Base-by-base conservation (phyloP, 192 early-diverging fungal species). In the Pilobolus umbonatus region DNA sequence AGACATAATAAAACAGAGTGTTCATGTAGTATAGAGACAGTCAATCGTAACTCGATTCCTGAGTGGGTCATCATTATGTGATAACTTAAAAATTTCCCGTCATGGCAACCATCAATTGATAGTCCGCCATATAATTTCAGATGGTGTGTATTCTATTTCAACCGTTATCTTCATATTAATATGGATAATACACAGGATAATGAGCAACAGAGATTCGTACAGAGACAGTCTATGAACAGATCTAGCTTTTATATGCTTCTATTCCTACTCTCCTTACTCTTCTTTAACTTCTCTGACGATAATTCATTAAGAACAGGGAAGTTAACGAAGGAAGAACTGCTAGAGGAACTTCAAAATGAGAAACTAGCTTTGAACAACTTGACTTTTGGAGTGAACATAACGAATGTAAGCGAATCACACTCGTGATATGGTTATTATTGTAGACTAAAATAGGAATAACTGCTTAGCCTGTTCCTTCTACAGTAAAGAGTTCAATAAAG, bases 251-350 rank as follows among this genome's bases (percentile, higher is more conserved):
- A 62, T 45, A 57, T 72, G 50, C n/a, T 72, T 22, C 43, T 72
- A 10, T 62, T 76, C 30, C 62, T 80, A 21, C 46, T 77, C 38
- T 45, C 74, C 14, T 51, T 80, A 28, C 69, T 71, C 43, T 61
- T 80, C 31, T 49, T 76, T 43, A 77, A 70, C 47, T 65, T 58
- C 31, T 60, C 68, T n/a, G 75, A 76, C 36, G 69, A 73, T 19
- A 69, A 39, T 26, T 52, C 72, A 5, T 55, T 43, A 15, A 59
- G 57, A 22, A 54, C 45, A 15, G 47, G 50, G 19, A 40, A 29
- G 21, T 24, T 48, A 9, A 54, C 75, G 7, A 59, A 73, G 11
- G 62, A 70, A 5, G 66, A 70, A 38, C 21, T 40, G 21, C 69
- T 74, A 11, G 31, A 25, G 0, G 57, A 60, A 17, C 59, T 76